Base-by-base conservation (phyloP, 2,329 filamentous ascomycete species). In the Venturiaceae sp. region DNA sequence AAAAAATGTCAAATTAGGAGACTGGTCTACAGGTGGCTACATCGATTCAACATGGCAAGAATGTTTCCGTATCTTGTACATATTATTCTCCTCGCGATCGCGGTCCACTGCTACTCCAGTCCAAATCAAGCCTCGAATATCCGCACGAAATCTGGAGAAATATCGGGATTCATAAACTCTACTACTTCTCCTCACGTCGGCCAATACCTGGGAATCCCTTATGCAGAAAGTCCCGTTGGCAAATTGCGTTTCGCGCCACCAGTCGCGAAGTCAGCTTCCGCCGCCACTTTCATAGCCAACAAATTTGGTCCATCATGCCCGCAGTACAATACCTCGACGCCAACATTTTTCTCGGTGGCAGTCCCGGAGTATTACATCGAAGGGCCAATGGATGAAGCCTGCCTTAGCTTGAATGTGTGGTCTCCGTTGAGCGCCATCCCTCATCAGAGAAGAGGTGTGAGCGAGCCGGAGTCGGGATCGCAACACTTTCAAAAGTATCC, bases 221-320 rank as follows among this genome's bases (percentile, higher is more conserved):
- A 80, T 63, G 82, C 79, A 5, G 79, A 81, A 14, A 80, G 83
- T 1, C 83, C 83, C 16, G 70, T 75, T 14, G 81, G 81, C 1
- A 65, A 74, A 47, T 83, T 84, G 64, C 77, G 83, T 5, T 86
- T 85, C 65, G 77, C 82, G 55, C 80, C 76, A 0, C 83, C 83
- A 2, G 82, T 86, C 62, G 80, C 81, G 36, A 61, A 71, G 54
- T 70, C 71, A 55, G 60, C 56, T 28, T 23, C 19, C 33, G 30
- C 33, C 16, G n/a, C 2, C 19, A 23, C 21, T n/a, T 39, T 55
- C 28, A 55, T 39, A 23, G 53, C 53, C 23, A 39, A 32, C 13
- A 19, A 41, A 5, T 39, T 55, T 13, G 21, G 53, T n/a, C 34
- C 53, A 28, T 30, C 53, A 5, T 55, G 53, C 23, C 36, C 53